Evolutionary conservation across 495 filamentous ascomycete species (phyloP).

Genomic region (Aspergillus heteromorphus): DNA sequence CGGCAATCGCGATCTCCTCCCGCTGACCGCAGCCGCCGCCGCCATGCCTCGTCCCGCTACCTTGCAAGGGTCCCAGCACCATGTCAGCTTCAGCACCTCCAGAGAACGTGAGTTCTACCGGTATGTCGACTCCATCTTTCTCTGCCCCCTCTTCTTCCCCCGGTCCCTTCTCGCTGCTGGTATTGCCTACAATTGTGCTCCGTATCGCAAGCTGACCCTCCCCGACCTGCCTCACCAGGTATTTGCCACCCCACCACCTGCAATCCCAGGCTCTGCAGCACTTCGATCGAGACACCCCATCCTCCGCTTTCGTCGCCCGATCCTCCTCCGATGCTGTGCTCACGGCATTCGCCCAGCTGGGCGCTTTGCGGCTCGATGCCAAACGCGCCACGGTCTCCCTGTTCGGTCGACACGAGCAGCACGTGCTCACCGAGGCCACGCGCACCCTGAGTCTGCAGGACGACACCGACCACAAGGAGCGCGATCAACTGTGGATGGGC

Average conservation of each 20-base stretch:
- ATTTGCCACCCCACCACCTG: conserved; percentile 16
- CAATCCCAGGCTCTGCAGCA: conserved; percentile 7
- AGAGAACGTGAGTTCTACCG: conserved; percentile 24
- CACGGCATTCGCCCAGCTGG: conserved; percentile 58
- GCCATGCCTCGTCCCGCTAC: too few species aligned
- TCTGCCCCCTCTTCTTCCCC: neutral
- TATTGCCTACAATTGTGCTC: too few species aligned
- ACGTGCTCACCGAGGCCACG: conserved; percentile 59
- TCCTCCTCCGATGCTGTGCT: conserved; percentile 48
- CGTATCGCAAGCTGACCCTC: conserved; percentile 6
- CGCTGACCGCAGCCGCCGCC: too few species aligned
- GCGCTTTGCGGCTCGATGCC: conserved; percentile 45
- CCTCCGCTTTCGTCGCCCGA: neutral
- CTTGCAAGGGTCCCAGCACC: too few species aligned
- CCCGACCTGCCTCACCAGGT: conserved; percentile 6
- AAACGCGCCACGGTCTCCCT: conserved; percentile 52
- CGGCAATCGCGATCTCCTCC: too few species aligned
- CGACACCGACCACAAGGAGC: conserved; percentile 24
- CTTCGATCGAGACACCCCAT: conserved; percentile 1
- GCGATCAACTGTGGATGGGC: conserved; percentile 37
- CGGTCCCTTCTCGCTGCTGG: too few species aligned
- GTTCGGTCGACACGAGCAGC: conserved; percentile 49
- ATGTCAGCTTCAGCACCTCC: too few species aligned
- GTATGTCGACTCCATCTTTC: conserved; percentile 5
- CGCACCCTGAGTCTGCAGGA: conserved; percentile 42